These are phyloP conservation scores for Rhamnella rubrinervis DNA, from an alignment of 331 rosid species.

Conservation along the genomic window DNA sequence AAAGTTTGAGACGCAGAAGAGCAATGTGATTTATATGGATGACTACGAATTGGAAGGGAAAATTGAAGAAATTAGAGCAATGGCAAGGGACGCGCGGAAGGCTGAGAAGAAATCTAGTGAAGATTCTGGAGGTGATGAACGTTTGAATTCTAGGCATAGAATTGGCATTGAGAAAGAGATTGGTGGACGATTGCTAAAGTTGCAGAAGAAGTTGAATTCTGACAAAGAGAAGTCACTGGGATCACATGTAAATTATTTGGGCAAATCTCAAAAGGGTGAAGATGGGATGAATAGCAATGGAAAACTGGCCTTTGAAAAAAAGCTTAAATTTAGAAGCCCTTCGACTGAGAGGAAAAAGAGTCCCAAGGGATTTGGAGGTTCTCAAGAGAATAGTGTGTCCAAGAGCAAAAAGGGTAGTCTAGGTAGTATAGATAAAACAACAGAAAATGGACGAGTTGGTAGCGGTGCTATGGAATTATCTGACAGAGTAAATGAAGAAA, in stretches of 20 bases:
- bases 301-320: conserved; percentile 48
- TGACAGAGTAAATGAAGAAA: conserved; percentile 18
- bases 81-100: conserved; percentile 73
- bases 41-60: conserved; percentile 39
- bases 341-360: conserved; percentile 32
- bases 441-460: conserved; percentile 26
- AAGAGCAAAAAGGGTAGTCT: conserved; percentile 26
- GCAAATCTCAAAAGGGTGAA: conserved; percentile 28
- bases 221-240: conserved; percentile 33
- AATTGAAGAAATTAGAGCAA: conserved; percentile 65
- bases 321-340: conserved; percentile 48
- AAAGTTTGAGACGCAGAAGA: conserved; percentile 10
- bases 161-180: conserved; percentile 64
- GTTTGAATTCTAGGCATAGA: conserved; percentile 26
- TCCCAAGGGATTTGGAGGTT: conserved; percentile 68
- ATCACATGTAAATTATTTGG: conserved; percentile 24
- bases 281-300: conserved; percentile 30
- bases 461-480: conserved; percentile 1
- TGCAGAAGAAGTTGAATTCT: conserved; percentile 48
- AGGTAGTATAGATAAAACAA: background rate
- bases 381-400: conserved; percentile 21
- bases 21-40: conserved; percentile 23
- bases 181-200: conserved; percentile 42
- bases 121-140: conserved; percentile 27
- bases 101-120: conserved; percentile 40